A percentile compares a stretch with the other conserved stretches of the same genome.
Evolutionary conservation across 202 grass and related monocot species (phyloP).

Genomic region (Schoenoplectus tabernaemontani): DNA sequence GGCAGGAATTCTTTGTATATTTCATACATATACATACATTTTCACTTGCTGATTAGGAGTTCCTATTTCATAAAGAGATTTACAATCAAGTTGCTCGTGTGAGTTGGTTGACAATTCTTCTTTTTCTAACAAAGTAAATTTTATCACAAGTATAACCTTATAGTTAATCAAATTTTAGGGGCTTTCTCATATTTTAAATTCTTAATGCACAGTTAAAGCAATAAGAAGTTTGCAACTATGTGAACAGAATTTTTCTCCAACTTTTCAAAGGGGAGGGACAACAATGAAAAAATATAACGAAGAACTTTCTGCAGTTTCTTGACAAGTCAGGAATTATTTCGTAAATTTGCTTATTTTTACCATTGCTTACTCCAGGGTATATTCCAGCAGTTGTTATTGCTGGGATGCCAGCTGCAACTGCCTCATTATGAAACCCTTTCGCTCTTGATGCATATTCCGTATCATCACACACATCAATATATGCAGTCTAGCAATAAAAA

Average conservation of each 20-base stretch:
- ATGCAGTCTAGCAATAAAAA: constrained; percentile 52
- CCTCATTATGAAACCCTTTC: constrained; percentile 67
- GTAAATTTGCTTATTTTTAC: constrained; percentile 14
- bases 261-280: neutral
- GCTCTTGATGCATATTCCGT: constrained; percentile 62
- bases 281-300: neutral
- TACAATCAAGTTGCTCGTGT: neutral
- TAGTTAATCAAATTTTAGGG: neutral
- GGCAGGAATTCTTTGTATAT: neutral
- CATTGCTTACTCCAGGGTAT: constrained; percentile 95
- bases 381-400: constrained; percentile 91
- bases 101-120: no score
- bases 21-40: neutral
- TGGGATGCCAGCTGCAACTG: constrained; percentile 61
- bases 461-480: constrained; percentile 86
- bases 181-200: neutral
- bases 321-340: neutral
- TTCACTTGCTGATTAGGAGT: neutral
- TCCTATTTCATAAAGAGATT: neutral
- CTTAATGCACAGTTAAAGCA: neutral
- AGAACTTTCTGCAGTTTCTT: neutral
- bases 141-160: neutral
- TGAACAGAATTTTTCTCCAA: neutral
- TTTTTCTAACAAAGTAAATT: neutral
- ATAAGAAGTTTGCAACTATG: neutral